Base-by-base conservation (phyloP, 108 stramenopile species). In the Schizochytrium sp. region DNA sequence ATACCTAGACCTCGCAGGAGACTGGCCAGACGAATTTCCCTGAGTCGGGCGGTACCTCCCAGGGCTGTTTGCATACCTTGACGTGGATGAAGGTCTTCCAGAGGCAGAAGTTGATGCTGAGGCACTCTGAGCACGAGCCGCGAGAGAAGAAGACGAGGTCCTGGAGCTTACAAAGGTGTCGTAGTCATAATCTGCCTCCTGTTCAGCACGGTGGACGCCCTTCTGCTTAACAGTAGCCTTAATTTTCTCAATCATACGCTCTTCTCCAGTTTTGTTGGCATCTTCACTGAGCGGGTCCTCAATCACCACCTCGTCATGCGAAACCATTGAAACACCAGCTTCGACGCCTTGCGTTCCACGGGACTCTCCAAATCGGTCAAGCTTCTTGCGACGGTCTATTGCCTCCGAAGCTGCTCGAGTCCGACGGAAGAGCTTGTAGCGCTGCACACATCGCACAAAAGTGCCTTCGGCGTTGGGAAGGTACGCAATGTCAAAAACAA, bases 211-310 rank as follows among this genome's bases (percentile, higher is more conserved):
- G 76, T 83, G 76, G 10, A 53, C 53, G 47, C 76, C 76, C 76
- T 83, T 83, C 28, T 10, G n/a, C 76, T 83, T 83, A 13, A 83
- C 76, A 28, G 76, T 83, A 40, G 76, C 76, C 76, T 83, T 83
- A 38, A 83, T 55, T 53, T 55, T 49, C 76, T 83, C 76, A 28
- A 83, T 83, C 76, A 83, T 49, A 38, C 76, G 47, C 53, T 83
- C 76, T 40, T 83, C 76, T 17, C 76, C 76, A 17, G 76, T 83
- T 40, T 83, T 83, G 76, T 55, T 83, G 45, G 76, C 76, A 38
- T 83, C 76, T 40, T 83, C 76, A 53, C 76, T 83, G 45, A 83
- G 47, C 47, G 76, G 76, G n/a, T 83, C 76, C 76, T 83, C 76
- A 42, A 83, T 83, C 50, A 40, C 28, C 8, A 83, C 76, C 3